Conservation (phyloP, 441 rosid species). For the Melastoma candidum region DNA sequence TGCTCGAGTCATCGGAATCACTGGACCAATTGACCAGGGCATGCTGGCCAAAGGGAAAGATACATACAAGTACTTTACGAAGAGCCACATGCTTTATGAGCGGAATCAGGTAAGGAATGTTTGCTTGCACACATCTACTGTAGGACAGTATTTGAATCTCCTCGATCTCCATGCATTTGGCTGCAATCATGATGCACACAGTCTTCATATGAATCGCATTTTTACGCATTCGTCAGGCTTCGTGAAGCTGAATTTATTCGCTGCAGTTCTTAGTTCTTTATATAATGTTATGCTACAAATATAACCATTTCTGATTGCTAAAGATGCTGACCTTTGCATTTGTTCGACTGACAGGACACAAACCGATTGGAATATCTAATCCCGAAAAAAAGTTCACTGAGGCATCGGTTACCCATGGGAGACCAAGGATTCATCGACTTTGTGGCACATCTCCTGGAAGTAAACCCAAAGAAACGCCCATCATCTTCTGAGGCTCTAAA, state of each 20-base stretch:
- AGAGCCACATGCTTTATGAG: conserved; percentile 89
- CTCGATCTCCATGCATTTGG: too few relatives aligned
- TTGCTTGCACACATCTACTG: neutral
- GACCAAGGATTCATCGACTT: conserved; percentile 93
- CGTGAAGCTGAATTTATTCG: too few relatives aligned
- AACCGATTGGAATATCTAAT: conserved; percentile 76
- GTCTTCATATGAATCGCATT: too few relatives aligned
- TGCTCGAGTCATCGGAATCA: conserved; percentile 85
- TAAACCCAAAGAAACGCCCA: conserved; percentile 89
- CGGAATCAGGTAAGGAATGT: conserved; percentile 63
- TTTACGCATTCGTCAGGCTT: too few relatives aligned
- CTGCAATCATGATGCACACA: too few relatives aligned
- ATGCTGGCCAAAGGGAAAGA: conserved; percentile 92
- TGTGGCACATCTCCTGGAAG: conserved; percentile 71
- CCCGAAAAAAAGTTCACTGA: conserved; percentile 77
- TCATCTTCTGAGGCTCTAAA: conserved; percentile 78
- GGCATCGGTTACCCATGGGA: conserved; percentile 91
- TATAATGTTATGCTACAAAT: too few relatives aligned
- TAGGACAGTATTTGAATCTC: neutral
- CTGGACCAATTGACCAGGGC: conserved; percentile 56
- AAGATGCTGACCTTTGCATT: conserved; percentile 4
- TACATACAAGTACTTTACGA: conserved; percentile 80
- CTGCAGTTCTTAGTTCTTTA: too few relatives aligned
- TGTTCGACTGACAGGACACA: conserved; percentile 44
- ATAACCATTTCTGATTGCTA: too few relatives aligned